phyloP scores from a whole-genome alignment of 176 grass and related monocot genomes.

The Coix lacrymajobi region DNA sequence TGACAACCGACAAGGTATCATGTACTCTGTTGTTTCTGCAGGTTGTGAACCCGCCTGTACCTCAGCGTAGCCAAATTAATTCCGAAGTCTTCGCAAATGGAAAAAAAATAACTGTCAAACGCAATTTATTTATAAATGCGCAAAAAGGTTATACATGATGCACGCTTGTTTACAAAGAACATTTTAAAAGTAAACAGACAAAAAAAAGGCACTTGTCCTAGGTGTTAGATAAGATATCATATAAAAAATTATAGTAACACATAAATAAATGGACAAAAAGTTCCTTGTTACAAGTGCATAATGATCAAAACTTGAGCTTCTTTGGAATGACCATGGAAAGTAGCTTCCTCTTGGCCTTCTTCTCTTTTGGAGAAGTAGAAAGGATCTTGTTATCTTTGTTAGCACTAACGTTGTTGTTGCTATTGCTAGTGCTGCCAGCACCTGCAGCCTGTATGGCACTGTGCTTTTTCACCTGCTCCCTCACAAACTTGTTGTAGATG shows the following conservation, averaged over 20 bases:
- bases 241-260: no score
- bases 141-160: background rate
- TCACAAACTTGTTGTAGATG: conserved; percentile 73
- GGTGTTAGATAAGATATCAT: background rate
- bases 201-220: background rate
- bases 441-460: background rate
- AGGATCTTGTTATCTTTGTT: background rate
- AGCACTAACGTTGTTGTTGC: background rate
- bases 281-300: background rate
- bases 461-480: conserved; percentile 50
- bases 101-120: background rate
- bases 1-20: no score
- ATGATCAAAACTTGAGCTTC: conserved; percentile 20
- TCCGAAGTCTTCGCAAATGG: background rate
- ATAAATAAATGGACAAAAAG: background rate
- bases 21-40: background rate
- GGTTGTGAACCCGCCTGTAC: background rate
- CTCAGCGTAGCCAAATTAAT: background rate
- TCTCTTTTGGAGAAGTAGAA: conserved; percentile 11
- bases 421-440: background rate
- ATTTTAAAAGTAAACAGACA: background rate
- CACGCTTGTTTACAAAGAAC: background rate
- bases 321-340: conserved; percentile 16
- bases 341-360: conserved; percentile 37
- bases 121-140: background rate